Conservation (phyloP, 495 filamentous ascomycete species). For the Cairneyella variabilis region DNA sequence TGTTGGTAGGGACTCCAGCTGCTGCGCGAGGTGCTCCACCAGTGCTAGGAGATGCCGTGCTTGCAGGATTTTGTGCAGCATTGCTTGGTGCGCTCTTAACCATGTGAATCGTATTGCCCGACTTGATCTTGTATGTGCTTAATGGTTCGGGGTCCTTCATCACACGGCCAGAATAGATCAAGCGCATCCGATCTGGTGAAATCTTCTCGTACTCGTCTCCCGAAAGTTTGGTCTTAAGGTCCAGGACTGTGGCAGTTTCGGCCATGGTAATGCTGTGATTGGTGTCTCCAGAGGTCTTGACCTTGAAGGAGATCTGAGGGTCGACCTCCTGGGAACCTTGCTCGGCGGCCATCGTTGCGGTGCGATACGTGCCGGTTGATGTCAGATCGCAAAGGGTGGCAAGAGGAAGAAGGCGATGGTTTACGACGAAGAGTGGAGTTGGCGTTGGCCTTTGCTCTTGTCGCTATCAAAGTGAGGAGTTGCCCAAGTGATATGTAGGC, state of each 20-base stretch:
- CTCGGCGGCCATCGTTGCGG: slow-evolving; percentile 52
- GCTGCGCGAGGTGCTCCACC: slow-evolving; percentile 50
- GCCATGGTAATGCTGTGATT: slow-evolving; percentile 79
- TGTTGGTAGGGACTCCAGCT: slow-evolving; percentile 69
- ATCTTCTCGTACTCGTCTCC: slow-evolving; percentile 77
- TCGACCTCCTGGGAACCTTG: slow-evolving; percentile 38
- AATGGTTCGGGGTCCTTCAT: slow-evolving; percentile 90
- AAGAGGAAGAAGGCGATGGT: no score
- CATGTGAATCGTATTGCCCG: slow-evolving; percentile 92
- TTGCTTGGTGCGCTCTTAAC: slow-evolving; percentile 96
- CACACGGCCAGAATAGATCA: slow-evolving; percentile 96
- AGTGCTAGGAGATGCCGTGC: slow-evolving; percentile 37
- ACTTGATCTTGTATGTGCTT: slow-evolving; percentile 86
- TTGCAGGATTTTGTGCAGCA: slow-evolving; percentile 56
- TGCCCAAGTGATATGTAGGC: no score
- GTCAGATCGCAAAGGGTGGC: no score
- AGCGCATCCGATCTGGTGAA: slow-evolving; percentile 78
- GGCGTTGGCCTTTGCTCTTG: no score
- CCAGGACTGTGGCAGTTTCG: slow-evolving; percentile 69
- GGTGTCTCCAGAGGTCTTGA: slow-evolving; percentile 85
- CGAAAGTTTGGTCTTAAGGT: slow-evolving; percentile 86
- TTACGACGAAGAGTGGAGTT: no score
- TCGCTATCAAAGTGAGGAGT: no score
- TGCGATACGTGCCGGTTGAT: no score
- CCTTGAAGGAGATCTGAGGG: slow-evolving; percentile 78